A percentile compares a stretch with the other conserved stretches of the same genome.
Evolutionary conservation across 2,329 filamentous ascomycete genomes (phyloP).

Genomic region (Venturia effusa): DNA sequence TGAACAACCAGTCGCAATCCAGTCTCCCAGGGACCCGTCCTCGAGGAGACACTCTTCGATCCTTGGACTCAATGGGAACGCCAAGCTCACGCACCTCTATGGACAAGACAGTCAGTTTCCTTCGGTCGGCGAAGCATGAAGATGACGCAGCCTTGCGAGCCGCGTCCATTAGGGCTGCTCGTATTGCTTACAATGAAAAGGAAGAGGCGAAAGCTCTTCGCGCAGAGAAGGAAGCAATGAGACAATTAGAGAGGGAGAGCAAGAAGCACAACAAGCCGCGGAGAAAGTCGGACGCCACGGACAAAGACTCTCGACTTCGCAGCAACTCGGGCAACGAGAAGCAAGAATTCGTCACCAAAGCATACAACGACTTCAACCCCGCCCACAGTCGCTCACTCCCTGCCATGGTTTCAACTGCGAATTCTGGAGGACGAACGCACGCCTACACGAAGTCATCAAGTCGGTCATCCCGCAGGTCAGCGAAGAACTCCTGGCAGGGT

Average conservation of each 20-base stretch:
- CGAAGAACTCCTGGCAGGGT: constrained; percentile 38
- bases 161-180: constrained; percentile 44
- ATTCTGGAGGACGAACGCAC: background rate
- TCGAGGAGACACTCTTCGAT: constrained; percentile 38
- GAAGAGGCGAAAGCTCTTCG: constrained; percentile 47
- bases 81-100: constrained; percentile 45
- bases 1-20: constrained; percentile 37
- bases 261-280: constrained; percentile 15
- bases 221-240: constrained; percentile 40
- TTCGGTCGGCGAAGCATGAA: constrained; percentile 28
- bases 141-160: constrained; percentile 45
- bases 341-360: constrained; percentile 20
- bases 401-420: constrained; percentile 19
- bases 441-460: background rate
- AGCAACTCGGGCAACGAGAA: constrained; percentile 12
- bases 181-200: constrained; percentile 47
- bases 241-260: constrained; percentile 31
- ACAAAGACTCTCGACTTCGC: constrained; percentile 17
- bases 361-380: constrained; percentile 27
- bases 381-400: constrained; percentile 25
- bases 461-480: constrained; percentile 11
- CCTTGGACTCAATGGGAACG: constrained; percentile 34
- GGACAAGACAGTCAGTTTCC: constrained; percentile 43
- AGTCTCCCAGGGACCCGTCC: constrained; percentile 39
- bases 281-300: constrained; percentile 28